A percentile compares a stretch with the other conserved stretches of the same genome.
Evolutionary conservation across 2,329 filamentous ascomycete species (phyloP).

Genomic region (Orbilia ellipsospora): DNA sequence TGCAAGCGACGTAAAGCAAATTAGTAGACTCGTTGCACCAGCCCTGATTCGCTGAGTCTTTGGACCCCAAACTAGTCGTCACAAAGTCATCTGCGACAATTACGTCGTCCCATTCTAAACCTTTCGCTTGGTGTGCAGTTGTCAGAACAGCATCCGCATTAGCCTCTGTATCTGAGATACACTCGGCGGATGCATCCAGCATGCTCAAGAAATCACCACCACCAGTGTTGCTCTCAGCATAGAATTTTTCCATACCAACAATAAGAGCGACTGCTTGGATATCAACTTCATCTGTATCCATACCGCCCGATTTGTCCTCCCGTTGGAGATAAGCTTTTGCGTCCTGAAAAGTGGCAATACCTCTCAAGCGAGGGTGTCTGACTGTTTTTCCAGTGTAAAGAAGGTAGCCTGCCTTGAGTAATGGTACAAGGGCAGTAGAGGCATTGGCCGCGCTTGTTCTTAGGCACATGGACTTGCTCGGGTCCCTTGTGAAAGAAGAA

Average conservation of each 20-base stretch:
- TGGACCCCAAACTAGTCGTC: constrained; percentile 2
- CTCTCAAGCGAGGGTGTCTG: constrained; percentile 39
- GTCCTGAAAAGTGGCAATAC: constrained; percentile 35
- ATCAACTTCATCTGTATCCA: constrained; percentile 46
- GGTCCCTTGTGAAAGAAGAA: constrained; percentile 26
- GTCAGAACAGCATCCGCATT: constrained; percentile 52
- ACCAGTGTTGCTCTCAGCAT: constrained; percentile 24
- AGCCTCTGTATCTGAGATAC: constrained; percentile 31
- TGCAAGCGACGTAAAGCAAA: constrained; percentile 51
- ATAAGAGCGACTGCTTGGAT: constrained; percentile 43
- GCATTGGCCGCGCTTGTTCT: constrained; percentile 44
- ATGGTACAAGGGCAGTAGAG: constrained; percentile 30
- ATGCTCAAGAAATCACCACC: constrained; percentile 31
- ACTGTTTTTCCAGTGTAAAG: constrained; percentile 36
- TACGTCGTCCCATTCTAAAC: constrained; percentile 57
- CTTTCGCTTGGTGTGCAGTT: constrained; percentile 56
- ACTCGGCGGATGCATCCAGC: constrained; percentile 26
- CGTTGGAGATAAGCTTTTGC: constrained; percentile 44
- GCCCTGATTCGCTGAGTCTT: constrained; percentile 9
- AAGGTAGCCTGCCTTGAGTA: constrained; percentile 35
- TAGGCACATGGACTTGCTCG: constrained; percentile 24
- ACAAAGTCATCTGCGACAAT: constrained; percentile 52
- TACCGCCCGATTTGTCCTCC: constrained; percentile 17
- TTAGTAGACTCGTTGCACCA: constrained; percentile 34
- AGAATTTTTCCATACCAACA: constrained; percentile 32